Evolutionary conservation across 1,284 basidiomycete species (phyloP), one percentile per base, ranked within the genome.

Genomic region (Phlebopus sp.): DNA sequence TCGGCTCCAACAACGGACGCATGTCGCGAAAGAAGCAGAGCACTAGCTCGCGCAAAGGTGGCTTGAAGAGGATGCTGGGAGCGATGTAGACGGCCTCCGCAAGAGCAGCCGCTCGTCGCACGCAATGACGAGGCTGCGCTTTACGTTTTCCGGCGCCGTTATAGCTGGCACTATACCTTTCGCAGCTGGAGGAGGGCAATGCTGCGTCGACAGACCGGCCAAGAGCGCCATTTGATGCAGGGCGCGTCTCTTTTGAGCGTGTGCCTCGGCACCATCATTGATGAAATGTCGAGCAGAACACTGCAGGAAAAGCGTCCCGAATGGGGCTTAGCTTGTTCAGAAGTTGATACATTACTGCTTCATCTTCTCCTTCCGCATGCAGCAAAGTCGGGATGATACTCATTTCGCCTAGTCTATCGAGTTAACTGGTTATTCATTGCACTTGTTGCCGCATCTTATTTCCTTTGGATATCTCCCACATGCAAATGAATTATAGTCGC

Each of bases 51-150:
- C 19, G 43, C 17, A 50, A 39, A 14, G 23, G 36, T 19, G 30
- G 32, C 9, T 30, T 41, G 46, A 58, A 45, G 53, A 55, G 49
- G 47, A 39, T 46, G 19, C 44, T 46, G 23, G 14, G 42, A 1
- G 31, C 31, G 14, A 44, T 47, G 15, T 53, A 31, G 39, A 39
- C 27, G 27, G 4, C 25, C 15, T 17, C 14, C 31, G 39, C 17
- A 14, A 4, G 15, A 18, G 10, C 36, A 15, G 18, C 4, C 8
- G 25, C 25, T 25, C 25, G 25, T 25, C n/a, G n/a, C 8, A 25
- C 25, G 8, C 5, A 25, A 8, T 25, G 8, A 25, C 23, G 15
- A 23, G 27, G 25, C n/a, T n/a, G 25, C 31, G 41, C 25, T 9
- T 44, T 27, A 17, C 43, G 19, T 27, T 31, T 21, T 10, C 23